A percentile compares a stretch with the other conserved stretches of the same genome.
These are phyloP conservation scores for Lactuca saligna DNA, from an alignment of 129 eudicot genomes.

Conservation along the genomic window DNA sequence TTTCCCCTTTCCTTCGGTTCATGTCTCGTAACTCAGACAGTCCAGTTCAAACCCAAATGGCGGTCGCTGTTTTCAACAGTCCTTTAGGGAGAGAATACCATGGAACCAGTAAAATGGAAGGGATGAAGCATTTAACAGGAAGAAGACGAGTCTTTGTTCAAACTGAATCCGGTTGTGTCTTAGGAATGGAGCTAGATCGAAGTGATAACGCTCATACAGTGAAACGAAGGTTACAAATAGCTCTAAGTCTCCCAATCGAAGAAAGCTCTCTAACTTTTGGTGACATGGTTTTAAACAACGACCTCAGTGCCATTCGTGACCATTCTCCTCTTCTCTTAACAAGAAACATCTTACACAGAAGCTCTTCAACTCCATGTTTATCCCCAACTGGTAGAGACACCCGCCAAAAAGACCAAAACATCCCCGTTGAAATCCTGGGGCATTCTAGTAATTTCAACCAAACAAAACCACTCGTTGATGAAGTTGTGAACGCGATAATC, in stretches of 20 bases:
- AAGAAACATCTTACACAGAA: constrained; percentile 67
- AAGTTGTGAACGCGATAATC: constrained; percentile 67
- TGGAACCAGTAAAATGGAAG: constrained; percentile 61
- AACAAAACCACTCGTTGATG: constrained; percentile 66
- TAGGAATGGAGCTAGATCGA: constrained; percentile 92
- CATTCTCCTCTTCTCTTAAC: constrained; percentile 85
- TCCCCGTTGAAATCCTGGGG: constrained; percentile 81
- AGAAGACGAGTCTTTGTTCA: constrained; percentile 94
- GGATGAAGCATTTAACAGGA: constrained; percentile 48
- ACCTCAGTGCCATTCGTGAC: constrained; percentile 76
- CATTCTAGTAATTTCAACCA: constrained; percentile 45
- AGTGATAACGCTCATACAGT: constrained; percentile 86
- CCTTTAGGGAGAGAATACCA: constrained; percentile 70
- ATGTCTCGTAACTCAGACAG: constrained; percentile 76
- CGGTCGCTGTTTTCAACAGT: constrained; percentile 66
- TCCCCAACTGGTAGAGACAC: constrained; percentile 78
- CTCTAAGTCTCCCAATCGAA: constrained; percentile 68
- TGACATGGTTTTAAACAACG: constrained; percentile 77
- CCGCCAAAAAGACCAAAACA: constrained; percentile 73
- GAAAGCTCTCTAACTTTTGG: constrained; percentile 89
- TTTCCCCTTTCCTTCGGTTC: constrained; percentile 31
- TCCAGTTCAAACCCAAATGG: constrained; percentile 97
- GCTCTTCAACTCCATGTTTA: constrained; percentile 92
- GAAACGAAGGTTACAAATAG: constrained; percentile 79
- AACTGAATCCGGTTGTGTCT: constrained; percentile 85